Conservation (phyloP, 2,329 filamentous ascomycete species). For the Zymoseptoria tritici region DNA sequence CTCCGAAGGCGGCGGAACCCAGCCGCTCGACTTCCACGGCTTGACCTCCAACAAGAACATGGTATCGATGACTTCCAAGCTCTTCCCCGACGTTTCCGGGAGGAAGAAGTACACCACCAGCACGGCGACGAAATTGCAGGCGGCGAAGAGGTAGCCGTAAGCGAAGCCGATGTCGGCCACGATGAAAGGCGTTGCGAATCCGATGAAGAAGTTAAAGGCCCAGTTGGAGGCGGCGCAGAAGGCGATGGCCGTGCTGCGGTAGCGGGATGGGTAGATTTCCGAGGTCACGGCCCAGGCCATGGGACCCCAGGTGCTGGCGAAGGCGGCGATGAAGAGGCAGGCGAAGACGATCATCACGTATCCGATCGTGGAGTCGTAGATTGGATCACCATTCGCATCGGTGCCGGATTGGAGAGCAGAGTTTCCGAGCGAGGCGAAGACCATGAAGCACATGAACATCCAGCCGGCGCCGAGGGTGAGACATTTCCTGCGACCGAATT, state of each 20-base stretch:
- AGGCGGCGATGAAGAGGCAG: constrained; percentile 58
- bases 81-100: constrained; percentile 26
- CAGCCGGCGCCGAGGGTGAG: constrained; percentile 38
- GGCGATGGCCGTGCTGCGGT: constrained; percentile 45
- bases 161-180: constrained; percentile 28
- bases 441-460: constrained; percentile 51
- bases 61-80: constrained; percentile 30
- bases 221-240: constrained; percentile 55
- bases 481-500: constrained; percentile 38
- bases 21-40: constrained; percentile 25
- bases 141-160: constrained; percentile 31
- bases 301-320: constrained; percentile 61
- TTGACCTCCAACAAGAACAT: constrained; percentile 23
- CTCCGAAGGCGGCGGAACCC: constrained; percentile 22
- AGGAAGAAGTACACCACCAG: constrained; percentile 29
- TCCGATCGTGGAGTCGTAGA: constrained; percentile 39
- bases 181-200: constrained; percentile 22
- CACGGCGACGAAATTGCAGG: constrained; percentile 24
- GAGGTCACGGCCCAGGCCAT: constrained; percentile 51
- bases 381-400: constrained; percentile 12
- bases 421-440: constrained; percentile 39
- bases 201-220: constrained; percentile 33
- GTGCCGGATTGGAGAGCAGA: constrained; percentile 31
- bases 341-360: constrained; percentile 58
- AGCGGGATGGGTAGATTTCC: constrained; percentile 52